phyloP scores from a whole-genome alignment of 306 rosid species.

The Gastrolobium bilobum region DNA sequence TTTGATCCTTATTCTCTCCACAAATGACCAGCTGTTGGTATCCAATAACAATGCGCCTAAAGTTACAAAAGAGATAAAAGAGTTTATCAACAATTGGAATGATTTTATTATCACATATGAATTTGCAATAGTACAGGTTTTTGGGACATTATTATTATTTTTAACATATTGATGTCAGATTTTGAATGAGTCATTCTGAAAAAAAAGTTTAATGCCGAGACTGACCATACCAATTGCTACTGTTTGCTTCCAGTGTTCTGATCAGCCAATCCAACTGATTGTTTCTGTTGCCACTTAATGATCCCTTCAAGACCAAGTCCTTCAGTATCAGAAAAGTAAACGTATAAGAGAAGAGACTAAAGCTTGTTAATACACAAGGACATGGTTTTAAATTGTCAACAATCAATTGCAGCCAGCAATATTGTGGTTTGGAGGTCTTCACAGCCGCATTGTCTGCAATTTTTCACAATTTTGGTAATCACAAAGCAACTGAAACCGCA shows the following conservation, averaged over 20 bases:
- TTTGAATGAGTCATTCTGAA: not conserved
- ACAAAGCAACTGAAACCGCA: no score
- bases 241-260: constrained; percentile 53
- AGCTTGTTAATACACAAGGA: not conserved
- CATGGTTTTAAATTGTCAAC: no score
- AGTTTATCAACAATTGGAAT: constrained; percentile 39
- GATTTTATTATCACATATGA: not conserved
- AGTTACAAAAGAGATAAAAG: constrained; percentile 13
- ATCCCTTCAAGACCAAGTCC: constrained; percentile 41
- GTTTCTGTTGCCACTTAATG: constrained; percentile 45
- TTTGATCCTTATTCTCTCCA: constrained; percentile 47
- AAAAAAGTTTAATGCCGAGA: not conserved
- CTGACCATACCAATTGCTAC: constrained; percentile 64
- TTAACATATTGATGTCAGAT: not conserved
- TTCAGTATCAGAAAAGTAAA: constrained; percentile 38
- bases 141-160: not conserved
- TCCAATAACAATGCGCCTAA: constrained; percentile 67
- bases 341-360: not conserved
- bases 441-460: no score
- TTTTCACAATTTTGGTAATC: no score
- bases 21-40: constrained; percentile 57
- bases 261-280: constrained; percentile 60
- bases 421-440: no score
- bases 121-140: not conserved
- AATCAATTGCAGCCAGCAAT: no score